Evolutionary conservation across 495 filamentous ascomycete species (phyloP), one percentile per base, ranked within the genome.

Genomic region (Penicillium parvum): DNA sequence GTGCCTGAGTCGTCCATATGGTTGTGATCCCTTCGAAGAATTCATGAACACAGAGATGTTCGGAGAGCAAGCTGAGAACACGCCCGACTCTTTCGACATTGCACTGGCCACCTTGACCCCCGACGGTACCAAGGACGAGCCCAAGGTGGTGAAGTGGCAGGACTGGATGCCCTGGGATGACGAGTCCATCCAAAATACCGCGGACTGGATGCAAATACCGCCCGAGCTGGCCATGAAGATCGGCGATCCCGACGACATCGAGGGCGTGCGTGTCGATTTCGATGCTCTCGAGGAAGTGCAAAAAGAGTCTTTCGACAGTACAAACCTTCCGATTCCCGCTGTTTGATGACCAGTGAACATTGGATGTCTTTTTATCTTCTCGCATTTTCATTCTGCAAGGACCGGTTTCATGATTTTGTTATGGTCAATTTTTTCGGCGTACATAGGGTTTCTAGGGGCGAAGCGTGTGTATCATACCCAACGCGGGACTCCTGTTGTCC

Each of bases 41-140:
- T 71, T 72, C 35, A 40, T 73, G 47, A 69, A 74, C 32, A 45
- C 66, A 12, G 59, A 72, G 20, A 66, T 69, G 57, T 73, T 71
- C 43, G 59, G 55, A n/a, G 53, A 60, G 6, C 65, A 70, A 23
- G 45, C 52, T 14, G 54, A 70, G 35, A 60, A 67, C 21, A 73
- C 69, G 0, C 69, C 69, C 6, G 69, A 70, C 36, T 69, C 68
- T 2, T 49, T 61, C 7, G 68, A 69, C 38, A 52, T 53, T 18
- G 58, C 49, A 6, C 18, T 66, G 10, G 56, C 57, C 38, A 71
- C 63, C 5, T 50, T 65, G 38, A 71, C 67, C 5, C 67, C 67
- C 6, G 63, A 65, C 45, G 64, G 39, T 7, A 55, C 58, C 10
- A 27, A 55, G 6, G 36, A 41, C 21, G 38, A 53, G n/a, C 27